Base-by-base conservation (phyloP, 495 filamentous ascomycete species). In the Paragyromitra xinjiangensis region DNA sequence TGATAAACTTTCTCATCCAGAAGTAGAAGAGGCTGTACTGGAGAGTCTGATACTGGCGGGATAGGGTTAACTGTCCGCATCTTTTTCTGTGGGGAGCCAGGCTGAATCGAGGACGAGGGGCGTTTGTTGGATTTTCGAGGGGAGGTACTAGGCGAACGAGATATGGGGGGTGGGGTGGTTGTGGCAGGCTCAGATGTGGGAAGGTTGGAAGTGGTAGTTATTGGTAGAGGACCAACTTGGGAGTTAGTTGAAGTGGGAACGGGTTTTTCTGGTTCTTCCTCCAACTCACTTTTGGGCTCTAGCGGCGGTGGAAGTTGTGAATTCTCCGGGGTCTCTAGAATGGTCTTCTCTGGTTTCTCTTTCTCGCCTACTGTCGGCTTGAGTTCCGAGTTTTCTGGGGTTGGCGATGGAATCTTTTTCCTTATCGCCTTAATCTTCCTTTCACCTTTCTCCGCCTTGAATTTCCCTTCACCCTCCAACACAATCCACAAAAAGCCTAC, bases 401-500 rank as follows among this genome's bases (percentile, higher is more conserved):
- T 48, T 1, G 51, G 12, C 14, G 8, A 24, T 11, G 56, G 78
- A 44, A 37, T 24, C 16, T 44, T 63, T 42, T 39, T 67, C 55
- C 51, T 80, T 26, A 81, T 64, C 34, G 56, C 8, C 55, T 64
- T 81, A 42, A 75, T 76, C 22, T 53, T 80, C 24, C 64, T 80
- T 61, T 80, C 77, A 63, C 83, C 75, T n/a, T 84, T 66, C 39
- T 63, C 91, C 70, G 83, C 76, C 14, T 84, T 85, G 12, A 80
- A 83, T 40, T 66, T 66, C 26, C 19, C 67, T 16, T 42, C 68
- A 56, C 90, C 88, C 79, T 88, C 91, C 69, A 98, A 91, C 9
- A 97, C 90, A 37, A 97, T 83, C 95, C 95, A 99, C 11, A 98
- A 85, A 81, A 99, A 99, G 0, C 95, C 96, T 0, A 97, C 96